Conservation (phyloP, 164 flowering plant species). For the Aristolochia californica region DNA sequence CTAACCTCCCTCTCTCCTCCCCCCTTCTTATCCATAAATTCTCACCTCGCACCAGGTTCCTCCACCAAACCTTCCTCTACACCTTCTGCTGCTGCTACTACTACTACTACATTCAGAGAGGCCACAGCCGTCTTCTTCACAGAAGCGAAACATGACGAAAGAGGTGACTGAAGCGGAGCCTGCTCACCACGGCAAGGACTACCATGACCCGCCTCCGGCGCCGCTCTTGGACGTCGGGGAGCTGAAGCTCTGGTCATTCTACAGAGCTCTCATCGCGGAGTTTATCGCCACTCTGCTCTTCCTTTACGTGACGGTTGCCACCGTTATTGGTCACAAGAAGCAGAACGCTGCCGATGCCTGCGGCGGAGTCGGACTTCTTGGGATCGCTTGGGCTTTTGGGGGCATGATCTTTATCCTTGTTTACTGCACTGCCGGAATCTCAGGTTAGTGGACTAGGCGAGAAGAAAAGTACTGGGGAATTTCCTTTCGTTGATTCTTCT, state of each 20-base stretch:
- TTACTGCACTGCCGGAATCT: conserved; percentile 40
- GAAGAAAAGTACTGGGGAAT: no score
- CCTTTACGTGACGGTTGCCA: conserved; percentile 27
- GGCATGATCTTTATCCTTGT: conserved; percentile 41
- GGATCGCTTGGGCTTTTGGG: conserved; percentile 39
- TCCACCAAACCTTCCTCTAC: not conserved
- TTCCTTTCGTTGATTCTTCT: no score
- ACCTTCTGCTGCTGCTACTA: not conserved
- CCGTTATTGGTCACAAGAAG: conserved; percentile 31
- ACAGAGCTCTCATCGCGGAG: conserved; percentile 38
- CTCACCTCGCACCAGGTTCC: not conserved
- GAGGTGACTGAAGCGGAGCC: conserved; percentile 29
- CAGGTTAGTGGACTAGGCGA: no score
- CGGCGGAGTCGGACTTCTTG: conserved; percentile 28
- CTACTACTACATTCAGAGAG: not conserved
- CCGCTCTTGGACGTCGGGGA: conserved; percentile 30
- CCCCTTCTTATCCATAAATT: conserved; percentile 15
- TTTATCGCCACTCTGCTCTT: conserved; percentile 34
- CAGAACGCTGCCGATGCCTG: conserved; percentile 9
- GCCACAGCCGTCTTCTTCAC: not conserved
- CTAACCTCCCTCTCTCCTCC: not conserved
- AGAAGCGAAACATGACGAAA: conserved; percentile 22
- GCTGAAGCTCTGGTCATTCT: conserved; percentile 31
- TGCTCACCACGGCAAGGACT: conserved; percentile 25
- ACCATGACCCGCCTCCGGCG: conserved; percentile 35